These are phyloP conservation scores for Aaosphaeria pasadenensis DNA, from an alignment of 2,329 filamentous ascomycete species.

Conservation along the genomic window DNA sequence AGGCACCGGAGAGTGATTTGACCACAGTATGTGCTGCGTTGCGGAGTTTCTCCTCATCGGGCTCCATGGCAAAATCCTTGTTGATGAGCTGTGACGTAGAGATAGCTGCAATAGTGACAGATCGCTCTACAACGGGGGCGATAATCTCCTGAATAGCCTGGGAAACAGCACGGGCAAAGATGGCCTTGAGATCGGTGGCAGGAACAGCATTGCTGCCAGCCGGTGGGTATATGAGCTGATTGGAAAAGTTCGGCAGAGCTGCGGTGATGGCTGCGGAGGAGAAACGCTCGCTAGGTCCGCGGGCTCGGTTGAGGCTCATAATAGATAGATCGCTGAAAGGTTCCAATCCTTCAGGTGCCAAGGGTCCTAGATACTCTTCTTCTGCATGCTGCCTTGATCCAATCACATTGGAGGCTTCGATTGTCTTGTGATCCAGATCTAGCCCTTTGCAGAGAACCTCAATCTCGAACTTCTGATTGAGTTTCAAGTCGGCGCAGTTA, in stretches of 20 bases:
- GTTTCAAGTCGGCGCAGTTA: slow-evolving; percentile 85
- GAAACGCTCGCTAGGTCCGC: slow-evolving; percentile 68
- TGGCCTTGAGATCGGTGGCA: slow-evolving; percentile 62
- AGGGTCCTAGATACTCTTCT: slow-evolving; percentile 51
- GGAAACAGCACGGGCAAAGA: slow-evolving; percentile 82
- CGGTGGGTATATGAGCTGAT: slow-evolving; percentile 71
- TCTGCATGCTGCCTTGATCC: slow-evolving; percentile 70
- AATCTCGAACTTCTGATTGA: slow-evolving; percentile 98
- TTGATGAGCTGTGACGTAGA: slow-evolving; percentile 92
- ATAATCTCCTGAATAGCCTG: slow-evolving; percentile 95
- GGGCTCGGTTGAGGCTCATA: slow-evolving; percentile 60
- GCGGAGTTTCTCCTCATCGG: slow-evolving; percentile 81
- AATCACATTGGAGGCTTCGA: slow-evolving; percentile 84
- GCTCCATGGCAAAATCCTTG: slow-evolving; percentile 94
- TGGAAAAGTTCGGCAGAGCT: slow-evolving; percentile 78
- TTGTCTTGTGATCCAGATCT: slow-evolving; percentile 85
- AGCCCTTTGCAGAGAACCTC: slow-evolving; percentile 94
- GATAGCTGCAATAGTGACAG: slow-evolving; percentile 95
- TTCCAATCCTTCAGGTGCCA: slow-evolving; percentile 66
- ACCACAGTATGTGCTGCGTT: slow-evolving; percentile 91
- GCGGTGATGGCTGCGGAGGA: slow-evolving; percentile 75
- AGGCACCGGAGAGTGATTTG: slow-evolving; percentile 86
- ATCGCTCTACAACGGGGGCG: slow-evolving; percentile 93
- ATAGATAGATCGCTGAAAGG: slow-evolving; percentile 75
- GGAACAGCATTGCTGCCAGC: slow-evolving; percentile 68